A percentile compares a stretch with the other conserved stretches of the same genome.
phyloP scores from a whole-genome alignment of 1,139 yeast genomes.

The Blastobotrys elegans region DNA sequence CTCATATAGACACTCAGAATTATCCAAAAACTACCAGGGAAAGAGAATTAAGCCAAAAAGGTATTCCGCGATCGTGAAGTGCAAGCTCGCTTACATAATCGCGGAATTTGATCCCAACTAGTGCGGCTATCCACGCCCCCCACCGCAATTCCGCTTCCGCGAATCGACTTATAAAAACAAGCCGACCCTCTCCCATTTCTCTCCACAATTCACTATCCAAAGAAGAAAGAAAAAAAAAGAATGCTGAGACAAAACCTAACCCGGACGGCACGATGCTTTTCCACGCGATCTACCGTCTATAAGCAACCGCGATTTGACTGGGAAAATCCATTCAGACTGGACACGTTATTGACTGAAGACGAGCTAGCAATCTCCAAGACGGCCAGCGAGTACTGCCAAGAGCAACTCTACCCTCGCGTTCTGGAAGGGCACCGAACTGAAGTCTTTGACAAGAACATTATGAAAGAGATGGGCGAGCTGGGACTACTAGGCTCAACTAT shows the following conservation, averaged over 20 bases:
- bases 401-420: constrained; percentile 38
- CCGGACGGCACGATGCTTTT: background rate
- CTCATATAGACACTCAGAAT: no score
- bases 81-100: no score
- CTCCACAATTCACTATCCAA: background rate
- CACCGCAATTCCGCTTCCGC: no score
- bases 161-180: no score
- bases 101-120: no score
- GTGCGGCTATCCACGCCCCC: no score
- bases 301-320: constrained; percentile 30
- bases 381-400: constrained; percentile 40
- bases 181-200: no score
- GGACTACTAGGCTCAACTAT: constrained; percentile 42
- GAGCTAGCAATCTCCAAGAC: constrained; percentile 38
- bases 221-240: background rate
- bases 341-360: constrained; percentile 38
- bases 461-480: constrained; percentile 41
- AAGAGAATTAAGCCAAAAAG: no score
- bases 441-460: constrained; percentile 34
- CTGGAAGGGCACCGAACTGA: constrained; percentile 41
- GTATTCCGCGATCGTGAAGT: no score
- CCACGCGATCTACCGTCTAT: background rate
- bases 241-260: background rate
- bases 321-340: constrained; percentile 38
- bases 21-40: no score